Conservation (phyloP, 768 basidiomycete species). For the Naganishia vishniacii region DNA sequence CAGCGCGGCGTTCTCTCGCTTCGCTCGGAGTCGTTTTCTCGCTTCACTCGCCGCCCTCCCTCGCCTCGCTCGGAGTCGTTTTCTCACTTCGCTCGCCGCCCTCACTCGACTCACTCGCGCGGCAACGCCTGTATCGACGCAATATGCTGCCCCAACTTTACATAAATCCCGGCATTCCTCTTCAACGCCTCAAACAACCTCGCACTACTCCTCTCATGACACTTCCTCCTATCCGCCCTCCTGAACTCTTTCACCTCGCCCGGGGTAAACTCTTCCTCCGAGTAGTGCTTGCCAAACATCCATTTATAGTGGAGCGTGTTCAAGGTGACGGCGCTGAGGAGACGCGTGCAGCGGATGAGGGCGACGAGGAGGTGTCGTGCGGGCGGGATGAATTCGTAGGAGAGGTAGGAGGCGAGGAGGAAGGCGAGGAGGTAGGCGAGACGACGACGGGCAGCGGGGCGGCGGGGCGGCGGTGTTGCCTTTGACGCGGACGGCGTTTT, state of each 20-base stretch:
- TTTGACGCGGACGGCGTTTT: too few relatives aligned
- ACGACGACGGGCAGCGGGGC: slow-evolving; percentile 20
- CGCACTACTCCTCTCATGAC: slow-evolving; percentile 75
- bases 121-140: slow-evolving; percentile 61
- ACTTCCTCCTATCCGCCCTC: slow-evolving; percentile 63
- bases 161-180: slow-evolving; percentile 62
- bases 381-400: slow-evolving; percentile 66
- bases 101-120: slow-evolving; percentile 48
- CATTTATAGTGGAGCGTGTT: slow-evolving; percentile 44
- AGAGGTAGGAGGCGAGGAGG: slow-evolving; percentile 35
- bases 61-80: too few relatives aligned
- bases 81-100: too few relatives aligned
- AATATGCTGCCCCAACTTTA: slow-evolving; percentile 73
- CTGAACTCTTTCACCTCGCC: slow-evolving; percentile 59
- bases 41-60: too few relatives aligned
- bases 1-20: too few relatives aligned
- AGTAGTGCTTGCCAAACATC: slow-evolving; percentile 38
- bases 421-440: slow-evolving; percentile 37
- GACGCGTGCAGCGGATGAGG: slow-evolving; percentile 67
- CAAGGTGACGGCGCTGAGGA: slow-evolving; percentile 58
- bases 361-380: slow-evolving; percentile 73
- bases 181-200: slow-evolving; percentile 76
- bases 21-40: too few relatives aligned
- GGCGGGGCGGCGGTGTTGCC: too few relatives aligned
- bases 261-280: slow-evolving; percentile 52